phyloP scores from a whole-genome alignment of 192 early-diverging fungal species.

The Gaertneriomyces semiglobifer region DNA sequence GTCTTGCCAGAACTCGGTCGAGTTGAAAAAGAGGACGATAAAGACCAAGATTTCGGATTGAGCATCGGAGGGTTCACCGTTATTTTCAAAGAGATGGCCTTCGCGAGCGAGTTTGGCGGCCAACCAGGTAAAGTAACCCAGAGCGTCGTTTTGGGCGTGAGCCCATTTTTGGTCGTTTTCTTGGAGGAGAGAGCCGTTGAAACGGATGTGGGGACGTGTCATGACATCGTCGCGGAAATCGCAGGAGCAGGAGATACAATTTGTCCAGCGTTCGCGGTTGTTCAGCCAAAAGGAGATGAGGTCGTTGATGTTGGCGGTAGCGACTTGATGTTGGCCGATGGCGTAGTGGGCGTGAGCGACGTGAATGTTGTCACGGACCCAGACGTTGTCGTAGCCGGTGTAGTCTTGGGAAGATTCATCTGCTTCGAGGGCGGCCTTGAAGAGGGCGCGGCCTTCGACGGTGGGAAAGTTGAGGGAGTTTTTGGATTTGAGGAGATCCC shows the following conservation, averaged over 20 bases:
- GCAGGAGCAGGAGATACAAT: slow-evolving; percentile 16
- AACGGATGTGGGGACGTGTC: slow-evolving; percentile 37
- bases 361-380: slow-evolving; percentile 43
- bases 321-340: slow-evolving; percentile 6
- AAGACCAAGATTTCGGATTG: slow-evolving; percentile 22
- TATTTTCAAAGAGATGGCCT: slow-evolving; percentile 15
- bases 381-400: slow-evolving; percentile 41
- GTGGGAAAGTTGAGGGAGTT: slow-evolving; percentile 31
- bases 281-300: slow-evolving; percentile 31
- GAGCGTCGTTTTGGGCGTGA: slow-evolving; percentile 41
- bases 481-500: slow-evolving; percentile 20
- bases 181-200: slow-evolving; percentile 30
- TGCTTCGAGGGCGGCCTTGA: slow-evolving; percentile 32
- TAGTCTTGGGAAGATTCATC: slow-evolving; percentile 17
- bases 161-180: slow-evolving; percentile 36
- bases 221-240: slow-evolving; percentile 30
- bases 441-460: slow-evolving; percentile 29
- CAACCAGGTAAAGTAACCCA: slow-evolving; percentile 39
- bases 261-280: slow-evolving; percentile 26
- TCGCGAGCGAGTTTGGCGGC: slow-evolving; percentile 17
- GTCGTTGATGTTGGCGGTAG: slow-evolving; percentile 23
- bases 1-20: slow-evolving; percentile 30
- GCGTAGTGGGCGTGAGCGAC: slow-evolving; percentile 32
- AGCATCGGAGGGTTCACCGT: neutral
- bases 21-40: slow-evolving; percentile 25